Evolutionary conservation across 2,329 filamentous ascomycete species (phyloP).

Genomic region (Botryotinia narcissicola): DNA sequence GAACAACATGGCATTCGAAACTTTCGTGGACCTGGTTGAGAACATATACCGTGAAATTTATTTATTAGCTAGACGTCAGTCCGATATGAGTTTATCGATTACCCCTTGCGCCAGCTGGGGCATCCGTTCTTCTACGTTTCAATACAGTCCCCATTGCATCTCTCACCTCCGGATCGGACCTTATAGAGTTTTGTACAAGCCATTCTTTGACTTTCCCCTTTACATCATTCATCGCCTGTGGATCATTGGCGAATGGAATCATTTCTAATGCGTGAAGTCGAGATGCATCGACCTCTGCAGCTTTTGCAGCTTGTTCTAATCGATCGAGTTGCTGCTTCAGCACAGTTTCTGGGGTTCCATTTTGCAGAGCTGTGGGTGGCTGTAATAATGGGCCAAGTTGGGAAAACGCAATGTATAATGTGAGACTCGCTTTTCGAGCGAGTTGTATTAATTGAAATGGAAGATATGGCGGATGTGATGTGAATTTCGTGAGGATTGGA

Average conservation of each 20-base stretch:
- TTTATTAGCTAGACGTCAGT: not conserved
- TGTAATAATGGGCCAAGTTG: conserved; percentile 71
- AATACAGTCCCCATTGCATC: conserved; percentile 71
- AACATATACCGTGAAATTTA: not conserved
- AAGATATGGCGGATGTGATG: conserved; percentile 61
- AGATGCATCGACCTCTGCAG: conserved; percentile 66
- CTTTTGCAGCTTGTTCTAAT: conserved; percentile 57
- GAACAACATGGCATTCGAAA: not conserved
- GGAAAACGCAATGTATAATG: conserved; percentile 77
- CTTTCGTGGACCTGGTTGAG: not conserved
- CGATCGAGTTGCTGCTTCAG: conserved; percentile 63
- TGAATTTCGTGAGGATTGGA: conserved; percentile 41
- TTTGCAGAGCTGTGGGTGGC: conserved; percentile 35
- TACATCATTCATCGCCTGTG: conserved; percentile 60
- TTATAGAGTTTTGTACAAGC: conserved; percentile 82
- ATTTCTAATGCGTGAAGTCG: conserved; percentile 75
- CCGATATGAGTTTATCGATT: conserved; percentile 33
- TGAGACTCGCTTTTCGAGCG: conserved; percentile 72
- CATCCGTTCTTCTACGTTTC: conserved; percentile 59
- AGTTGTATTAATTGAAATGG: conserved; percentile 83
- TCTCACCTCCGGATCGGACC: conserved; percentile 75
- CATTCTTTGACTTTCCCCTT: conserved; percentile 77
- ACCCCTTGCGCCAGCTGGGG: conserved; percentile 55
- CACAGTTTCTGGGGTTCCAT: conserved; percentile 47
- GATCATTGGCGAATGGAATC: conserved; percentile 75